A percentile compares a stretch with the other conserved stretches of the same genome.
Evolutionary conservation across 768 basidiomycete species (phyloP).

Genomic region (Lactarius evosmus): DNA sequence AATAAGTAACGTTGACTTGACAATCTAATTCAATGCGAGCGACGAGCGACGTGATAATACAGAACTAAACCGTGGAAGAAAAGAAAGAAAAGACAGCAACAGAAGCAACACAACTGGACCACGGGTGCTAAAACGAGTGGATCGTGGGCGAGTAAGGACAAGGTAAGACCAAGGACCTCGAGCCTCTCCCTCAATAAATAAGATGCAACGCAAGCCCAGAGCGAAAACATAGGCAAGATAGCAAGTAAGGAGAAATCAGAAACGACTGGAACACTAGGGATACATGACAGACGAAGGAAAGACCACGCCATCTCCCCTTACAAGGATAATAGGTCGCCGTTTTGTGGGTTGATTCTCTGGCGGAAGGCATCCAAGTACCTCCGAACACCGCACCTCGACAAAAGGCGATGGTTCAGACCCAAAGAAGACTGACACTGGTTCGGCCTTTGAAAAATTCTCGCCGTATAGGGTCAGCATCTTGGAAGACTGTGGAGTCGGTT

Average conservation of each 20-base stretch:
- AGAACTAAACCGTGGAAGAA: conserved; percentile 2
- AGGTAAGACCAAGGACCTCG: conserved; percentile 5
- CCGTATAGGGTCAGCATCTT: conserved; percentile 87
- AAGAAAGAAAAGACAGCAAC: conserved; percentile 5
- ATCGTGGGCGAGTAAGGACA: neutral
- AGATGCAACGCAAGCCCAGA: conserved; percentile 12
- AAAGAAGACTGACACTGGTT: conserved; percentile 81
- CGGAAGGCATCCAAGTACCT: conserved; percentile 79
- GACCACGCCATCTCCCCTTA: conserved; percentile 81
- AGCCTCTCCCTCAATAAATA: conserved; percentile 1
- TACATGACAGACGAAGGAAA: conserved; percentile 82
- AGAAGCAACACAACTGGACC: conserved; percentile 3
- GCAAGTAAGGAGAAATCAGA: conserved; percentile 13
- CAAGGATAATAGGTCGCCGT: conserved; percentile 76
- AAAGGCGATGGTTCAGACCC: conserved; percentile 84
- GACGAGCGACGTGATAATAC: conserved; percentile 3
- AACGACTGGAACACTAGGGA: conserved; percentile 46
- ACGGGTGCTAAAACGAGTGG: conserved; percentile 4
- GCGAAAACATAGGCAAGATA: conserved; percentile 20
- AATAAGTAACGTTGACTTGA: neutral
- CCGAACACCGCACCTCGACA: conserved; percentile 83
- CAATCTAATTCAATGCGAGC: conserved; percentile 5
- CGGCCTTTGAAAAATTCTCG: conserved; percentile 82
- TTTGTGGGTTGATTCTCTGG: conserved; percentile 64
- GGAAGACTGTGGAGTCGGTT: conserved; percentile 72